These are phyloP conservation scores for Cytauxzoon felis DNA, from an alignment of 169 alveolate genomes.

Conservation along the genomic window DNA sequence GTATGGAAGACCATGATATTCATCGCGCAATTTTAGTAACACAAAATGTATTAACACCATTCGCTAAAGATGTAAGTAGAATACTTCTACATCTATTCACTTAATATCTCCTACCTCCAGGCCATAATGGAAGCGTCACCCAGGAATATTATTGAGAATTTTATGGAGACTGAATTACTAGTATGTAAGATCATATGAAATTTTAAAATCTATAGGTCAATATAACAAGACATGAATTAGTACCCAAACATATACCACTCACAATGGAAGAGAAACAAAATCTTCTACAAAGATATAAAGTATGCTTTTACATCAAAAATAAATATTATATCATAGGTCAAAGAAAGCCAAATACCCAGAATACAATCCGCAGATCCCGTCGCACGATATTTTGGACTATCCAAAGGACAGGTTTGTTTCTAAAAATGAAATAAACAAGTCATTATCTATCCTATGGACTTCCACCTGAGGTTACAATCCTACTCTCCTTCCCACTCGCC, in stretches of 20 bases:
- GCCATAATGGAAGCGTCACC: constrained; percentile 90
- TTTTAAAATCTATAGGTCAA: no score
- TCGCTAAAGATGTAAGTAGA: constrained; percentile 82
- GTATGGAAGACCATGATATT: constrained; percentile 87
- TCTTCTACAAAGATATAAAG: constrained; percentile 88
- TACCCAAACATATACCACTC: constrained; percentile 94
- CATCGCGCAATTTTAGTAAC: constrained; percentile 89
- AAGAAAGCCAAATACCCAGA: constrained; percentile 93
- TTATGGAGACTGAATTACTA: constrained; percentile 85
- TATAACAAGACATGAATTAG: constrained; percentile 96
- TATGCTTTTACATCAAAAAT: constrained; percentile 7
- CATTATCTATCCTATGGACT: no score
- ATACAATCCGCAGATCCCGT: constrained; percentile 94
- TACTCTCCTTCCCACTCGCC: no score
- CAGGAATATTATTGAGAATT: constrained; percentile 83
- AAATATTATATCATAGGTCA: constrained; percentile 68
- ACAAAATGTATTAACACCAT: constrained; percentile 86
- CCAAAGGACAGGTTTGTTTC: constrained; percentile 85
- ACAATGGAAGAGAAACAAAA: constrained; percentile 88
- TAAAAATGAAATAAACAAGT: no score
- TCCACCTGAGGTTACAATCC: no score
- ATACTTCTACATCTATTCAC: neutral
- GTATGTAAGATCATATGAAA: no score
- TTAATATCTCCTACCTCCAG: constrained; percentile 19
- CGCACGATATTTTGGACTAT: constrained; percentile 90